Base-by-base conservation (phyloP, 2,329 filamentous ascomycete genomes). In the Scorias spongiosa region DNA sequence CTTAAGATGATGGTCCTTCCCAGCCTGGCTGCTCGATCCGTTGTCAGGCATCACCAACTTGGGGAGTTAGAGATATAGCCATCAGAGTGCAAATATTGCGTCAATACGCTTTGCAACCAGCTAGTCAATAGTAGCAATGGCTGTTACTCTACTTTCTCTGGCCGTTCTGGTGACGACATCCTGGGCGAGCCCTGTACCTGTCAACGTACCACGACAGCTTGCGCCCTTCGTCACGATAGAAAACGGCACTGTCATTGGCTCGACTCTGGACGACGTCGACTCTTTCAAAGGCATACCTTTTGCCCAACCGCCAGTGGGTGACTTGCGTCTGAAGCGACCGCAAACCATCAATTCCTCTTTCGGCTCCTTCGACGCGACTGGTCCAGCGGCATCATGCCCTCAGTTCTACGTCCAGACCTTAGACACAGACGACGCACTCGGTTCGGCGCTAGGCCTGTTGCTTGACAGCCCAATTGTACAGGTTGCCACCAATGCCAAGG, bases 241-340 rank as follows among this genome's bases (percentile, higher is more conserved):
- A 1, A 68, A 71, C 38, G 78, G 75, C 32, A 80, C 72, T 4
- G 63, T 83, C 29, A 57, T 72, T 37, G 77, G 76, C 32, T 59
- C 57, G 44, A 62, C 51, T 46, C 56, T 60, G 2, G 53, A 58
- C 2, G 61, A 63, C 20, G 69, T 85, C 15, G 83, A 89, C 45
- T 74, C 68, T 20, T 88, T 84, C 63, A 75, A 72, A 44, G 81
- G 78, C 14, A 84, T 88, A 42, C 38, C 20, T 3, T 40, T 40
- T 55, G 82, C 83, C 2, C 67, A 84, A 48, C 72, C 81, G 1
- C 84, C 84, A 0, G 69, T 74, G 0, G 81, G 80, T 0, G 58
- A 67, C 2, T 66, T 85, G 18, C 77, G 84, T 12, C 71, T 91
- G 29, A 79, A 74, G 55, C 79, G 81, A 6, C 84, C 84, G 1